These are phyloP conservation scores for Acacia pycnantha DNA, from an alignment of 331 rosid species.

Conservation along the genomic window DNA sequence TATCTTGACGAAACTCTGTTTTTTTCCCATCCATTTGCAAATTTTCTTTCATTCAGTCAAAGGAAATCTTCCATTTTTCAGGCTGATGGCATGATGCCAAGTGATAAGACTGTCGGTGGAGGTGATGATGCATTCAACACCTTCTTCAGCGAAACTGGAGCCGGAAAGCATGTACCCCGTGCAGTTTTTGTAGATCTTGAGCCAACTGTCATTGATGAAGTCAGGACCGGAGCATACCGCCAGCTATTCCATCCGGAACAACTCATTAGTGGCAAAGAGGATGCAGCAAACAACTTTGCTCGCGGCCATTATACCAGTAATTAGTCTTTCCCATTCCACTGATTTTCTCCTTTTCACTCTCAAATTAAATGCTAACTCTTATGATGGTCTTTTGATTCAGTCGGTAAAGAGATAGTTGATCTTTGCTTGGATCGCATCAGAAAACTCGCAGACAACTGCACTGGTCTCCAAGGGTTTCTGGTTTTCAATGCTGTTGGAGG, in stretches of 20 bases:
- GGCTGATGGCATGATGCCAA: conserved; percentile 43
- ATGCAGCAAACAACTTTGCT: conserved; percentile 51
- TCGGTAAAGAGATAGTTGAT: conserved; percentile 52
- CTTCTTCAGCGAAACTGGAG: conserved; percentile 50
- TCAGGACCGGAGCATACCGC: conserved; percentile 46
- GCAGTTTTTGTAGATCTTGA: conserved; percentile 51
- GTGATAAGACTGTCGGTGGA: conserved; percentile 41
- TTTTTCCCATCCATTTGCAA: neutral
- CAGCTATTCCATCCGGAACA: conserved; percentile 52
- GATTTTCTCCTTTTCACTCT: neutral
- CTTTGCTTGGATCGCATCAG: conserved; percentile 53
- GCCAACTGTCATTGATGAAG: conserved; percentile 54
- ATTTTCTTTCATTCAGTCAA: neutral
- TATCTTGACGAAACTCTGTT: neutral
- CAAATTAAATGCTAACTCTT: neutral
- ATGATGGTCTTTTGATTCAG: conserved; percentile 16
- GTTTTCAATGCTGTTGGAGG: conserved; percentile 53
- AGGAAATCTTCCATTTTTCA: neutral
- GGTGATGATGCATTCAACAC: conserved; percentile 51
- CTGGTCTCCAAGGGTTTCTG: conserved; percentile 49
- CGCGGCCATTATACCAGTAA: conserved; percentile 55
- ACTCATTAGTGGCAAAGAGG: conserved; percentile 51
- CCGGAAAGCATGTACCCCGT: conserved; percentile 50
- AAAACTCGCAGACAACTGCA: conserved; percentile 49
- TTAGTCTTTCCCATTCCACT: neutral